Conservation (phyloP, 306 rosid species). For the Alnus glutinosa region DNA sequence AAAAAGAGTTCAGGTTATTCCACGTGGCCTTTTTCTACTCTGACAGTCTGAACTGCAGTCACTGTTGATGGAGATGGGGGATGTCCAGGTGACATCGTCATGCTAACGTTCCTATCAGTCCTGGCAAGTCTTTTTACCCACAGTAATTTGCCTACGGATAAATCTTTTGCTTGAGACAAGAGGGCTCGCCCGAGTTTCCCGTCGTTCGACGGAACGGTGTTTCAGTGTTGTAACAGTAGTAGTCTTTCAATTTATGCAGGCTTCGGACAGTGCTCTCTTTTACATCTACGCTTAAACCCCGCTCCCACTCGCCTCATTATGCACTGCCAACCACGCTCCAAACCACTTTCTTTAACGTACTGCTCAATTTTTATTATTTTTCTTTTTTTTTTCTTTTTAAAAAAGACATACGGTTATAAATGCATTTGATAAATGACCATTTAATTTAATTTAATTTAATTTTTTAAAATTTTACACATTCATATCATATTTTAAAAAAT, state of each 20-base stretch:
- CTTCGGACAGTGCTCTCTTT: not conserved
- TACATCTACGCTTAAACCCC: not conserved
- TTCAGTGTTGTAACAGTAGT: slow-evolving; percentile 4
- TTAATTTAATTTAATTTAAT: too few species aligned
- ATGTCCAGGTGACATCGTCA: slow-evolving; percentile 34
- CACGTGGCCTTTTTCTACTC: not conserved
- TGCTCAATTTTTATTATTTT: too few species aligned
- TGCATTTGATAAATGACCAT: too few species aligned
- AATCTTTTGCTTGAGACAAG: slow-evolving; percentile 37
- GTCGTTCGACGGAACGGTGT: slow-evolving; percentile 38
- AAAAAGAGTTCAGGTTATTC: not conserved
- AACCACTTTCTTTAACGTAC: too few species aligned
- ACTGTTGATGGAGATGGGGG: slow-evolving; percentile 6
- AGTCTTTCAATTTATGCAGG: not conserved
- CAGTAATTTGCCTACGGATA: not conserved
- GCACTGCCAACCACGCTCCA: not conserved
- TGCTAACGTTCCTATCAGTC: slow-evolving; percentile 23
- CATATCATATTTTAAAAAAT: too few species aligned
- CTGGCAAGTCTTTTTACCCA: not conserved
- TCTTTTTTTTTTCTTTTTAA: too few species aligned
- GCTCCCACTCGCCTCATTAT: not conserved
- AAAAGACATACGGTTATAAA: too few species aligned
- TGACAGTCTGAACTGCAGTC: not conserved
- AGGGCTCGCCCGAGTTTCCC: slow-evolving; percentile 29
- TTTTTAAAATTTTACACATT: too few species aligned